These are phyloP conservation scores for Nicotiana undulata DNA, from an alignment of 257 asterid genomes.

Conservation along the genomic window DNA sequence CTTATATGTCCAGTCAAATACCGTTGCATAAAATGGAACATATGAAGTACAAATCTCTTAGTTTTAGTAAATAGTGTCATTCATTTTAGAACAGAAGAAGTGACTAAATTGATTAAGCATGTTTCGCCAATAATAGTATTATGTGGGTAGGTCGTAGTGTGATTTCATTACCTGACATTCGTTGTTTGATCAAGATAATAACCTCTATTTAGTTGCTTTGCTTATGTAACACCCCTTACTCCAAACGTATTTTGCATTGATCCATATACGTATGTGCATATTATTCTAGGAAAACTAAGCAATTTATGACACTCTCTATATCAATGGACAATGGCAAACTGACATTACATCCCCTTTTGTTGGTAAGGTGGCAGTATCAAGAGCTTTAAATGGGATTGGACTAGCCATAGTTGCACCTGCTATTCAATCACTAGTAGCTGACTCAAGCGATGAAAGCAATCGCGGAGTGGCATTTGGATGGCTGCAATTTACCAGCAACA, in stretches of 20 bases:
- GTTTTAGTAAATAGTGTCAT: not conserved
- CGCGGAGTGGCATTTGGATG: constrained; percentile 91
- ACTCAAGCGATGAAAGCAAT: constrained; percentile 58
- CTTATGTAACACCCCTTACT: too few relatives aligned
- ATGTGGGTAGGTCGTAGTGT: not conserved
- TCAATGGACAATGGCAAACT: not conserved
- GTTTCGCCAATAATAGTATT: not conserved
- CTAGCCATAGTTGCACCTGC: constrained; percentile 88
- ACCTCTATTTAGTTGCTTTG: not conserved
- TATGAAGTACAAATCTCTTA: too few relatives aligned
- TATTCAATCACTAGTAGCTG: constrained; percentile 83
- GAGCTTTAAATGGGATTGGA: constrained; percentile 83
- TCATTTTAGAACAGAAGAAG: not conserved
- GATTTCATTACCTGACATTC: not conserved
- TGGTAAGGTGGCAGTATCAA: constrained; percentile 67
- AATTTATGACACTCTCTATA: not conserved
- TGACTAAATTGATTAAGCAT: not conserved
- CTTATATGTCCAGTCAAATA: not conserved
- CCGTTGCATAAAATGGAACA: not conserved
- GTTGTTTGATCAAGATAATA: not conserved
- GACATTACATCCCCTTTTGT: not conserved
- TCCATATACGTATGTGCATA: not conserved
- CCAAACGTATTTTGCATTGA: too few relatives aligned
- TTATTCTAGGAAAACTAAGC: not conserved
- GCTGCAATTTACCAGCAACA: constrained; percentile 75